These are phyloP conservation scores for Exserohilum turcica DNA, from an alignment of 2,329 filamentous ascomycete species.

Conservation along the genomic window DNA sequence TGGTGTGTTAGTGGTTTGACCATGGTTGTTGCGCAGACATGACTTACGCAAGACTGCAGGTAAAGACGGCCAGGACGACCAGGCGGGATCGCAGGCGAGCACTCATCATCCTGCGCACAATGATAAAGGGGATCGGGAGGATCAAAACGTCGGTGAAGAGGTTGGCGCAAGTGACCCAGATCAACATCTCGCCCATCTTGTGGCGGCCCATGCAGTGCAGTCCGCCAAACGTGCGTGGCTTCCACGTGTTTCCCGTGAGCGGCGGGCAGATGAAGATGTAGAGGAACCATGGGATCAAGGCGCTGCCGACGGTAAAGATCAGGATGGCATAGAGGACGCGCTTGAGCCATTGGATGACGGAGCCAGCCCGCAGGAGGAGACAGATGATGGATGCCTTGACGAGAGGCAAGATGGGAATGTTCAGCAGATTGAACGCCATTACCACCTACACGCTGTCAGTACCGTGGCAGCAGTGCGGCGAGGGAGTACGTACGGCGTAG, in stretches of 20 bases:
- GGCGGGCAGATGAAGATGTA: slow-evolving; percentile 50
- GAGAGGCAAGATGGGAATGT: slow-evolving; percentile 49
- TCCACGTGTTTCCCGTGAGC: slow-evolving; percentile 48
- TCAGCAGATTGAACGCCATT: slow-evolving; percentile 48
- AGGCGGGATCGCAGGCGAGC: slow-evolving; percentile 45
- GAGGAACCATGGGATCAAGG: slow-evolving; percentile 45
- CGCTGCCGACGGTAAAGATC: slow-evolving; percentile 43
- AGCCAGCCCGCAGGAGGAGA: slow-evolving; percentile 47
- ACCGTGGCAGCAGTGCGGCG: neutral
- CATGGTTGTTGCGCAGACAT: neutral
- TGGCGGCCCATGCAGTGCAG: slow-evolving; percentile 47
- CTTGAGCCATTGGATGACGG: slow-evolving; percentile 47
- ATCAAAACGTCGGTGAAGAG: slow-evolving; percentile 49
- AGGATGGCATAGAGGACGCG: slow-evolving; percentile 46
- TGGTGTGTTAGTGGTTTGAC: slow-evolving; percentile 5
- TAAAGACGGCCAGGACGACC: slow-evolving; percentile 48
- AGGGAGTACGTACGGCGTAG: slow-evolving; percentile 33
- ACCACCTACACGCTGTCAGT: slow-evolving; percentile 28
- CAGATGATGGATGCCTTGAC: slow-evolving; percentile 50
- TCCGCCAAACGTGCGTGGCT: slow-evolving; percentile 46
- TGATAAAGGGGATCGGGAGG: slow-evolving; percentile 50
- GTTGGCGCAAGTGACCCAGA: slow-evolving; percentile 50
- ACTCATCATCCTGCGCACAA: slow-evolving; percentile 50
- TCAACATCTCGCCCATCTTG: slow-evolving; percentile 46
- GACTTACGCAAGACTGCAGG: slow-evolving; percentile 47